Evolutionary conservation across 441 rosid genomes (phyloP).

Genomic region (Flueggea neowawraea): DNA sequence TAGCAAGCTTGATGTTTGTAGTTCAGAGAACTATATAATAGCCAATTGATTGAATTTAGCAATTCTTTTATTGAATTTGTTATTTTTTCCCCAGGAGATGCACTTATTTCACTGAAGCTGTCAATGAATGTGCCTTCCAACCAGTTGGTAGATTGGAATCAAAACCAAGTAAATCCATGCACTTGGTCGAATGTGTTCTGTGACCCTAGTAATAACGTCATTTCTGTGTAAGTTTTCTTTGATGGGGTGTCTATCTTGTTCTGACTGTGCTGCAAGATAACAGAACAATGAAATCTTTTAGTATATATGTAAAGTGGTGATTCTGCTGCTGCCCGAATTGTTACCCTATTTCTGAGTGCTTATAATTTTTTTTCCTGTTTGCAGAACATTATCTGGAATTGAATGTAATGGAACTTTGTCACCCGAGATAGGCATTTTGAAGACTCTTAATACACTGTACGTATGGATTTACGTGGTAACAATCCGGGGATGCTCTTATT

Average conservation of each 20-base stretch:
- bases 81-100: conserved; percentile 62
- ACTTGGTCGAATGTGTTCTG: conserved; percentile 89
- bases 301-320: conserved; percentile 1
- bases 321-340: conserved; percentile 8
- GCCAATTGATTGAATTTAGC: too few relatives aligned
- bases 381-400: conserved; percentile 76
- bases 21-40: too few relatives aligned
- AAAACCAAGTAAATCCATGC: conserved; percentile 82
- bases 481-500: conserved; percentile 1
- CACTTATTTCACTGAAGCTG: conserved; percentile 54
- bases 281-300: not conserved
- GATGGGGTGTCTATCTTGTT: conserved; percentile 3
- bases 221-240: conserved; percentile 66
- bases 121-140: conserved; percentile 46
- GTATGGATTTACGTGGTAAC: conserved; percentile 32
- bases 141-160: conserved; percentile 80
- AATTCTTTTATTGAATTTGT: conserved; percentile 14
- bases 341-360: not conserved
- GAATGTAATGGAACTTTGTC: conserved; percentile 74
- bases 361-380: not conserved
- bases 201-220: conserved; percentile 44
- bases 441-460: conserved; percentile 65
- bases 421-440: conserved; percentile 58
- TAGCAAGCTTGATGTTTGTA: too few relatives aligned
- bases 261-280: not conserved